Evolutionary conservation across 2,329 filamentous ascomycete genomes (phyloP).

Genomic region (Colletotrichum australisinense): DNA sequence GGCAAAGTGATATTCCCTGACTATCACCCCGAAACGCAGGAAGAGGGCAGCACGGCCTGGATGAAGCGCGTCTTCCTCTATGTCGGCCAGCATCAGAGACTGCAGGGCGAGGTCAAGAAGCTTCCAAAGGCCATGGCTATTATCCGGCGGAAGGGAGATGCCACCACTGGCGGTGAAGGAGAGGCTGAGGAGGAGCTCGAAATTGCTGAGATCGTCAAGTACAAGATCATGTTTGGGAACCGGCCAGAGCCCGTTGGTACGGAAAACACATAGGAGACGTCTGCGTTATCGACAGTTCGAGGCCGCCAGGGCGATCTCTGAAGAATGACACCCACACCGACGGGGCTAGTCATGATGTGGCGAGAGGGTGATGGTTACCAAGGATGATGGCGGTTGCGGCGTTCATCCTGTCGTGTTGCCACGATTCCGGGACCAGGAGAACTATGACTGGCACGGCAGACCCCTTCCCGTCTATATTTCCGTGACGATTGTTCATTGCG

Average conservation of each 20-base stretch:
- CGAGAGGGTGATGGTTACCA: background rate
- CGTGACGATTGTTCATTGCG: background rate
- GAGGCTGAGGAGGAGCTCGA: constrained; percentile 73
- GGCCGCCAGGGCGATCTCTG: background rate
- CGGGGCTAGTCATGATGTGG: background rate
- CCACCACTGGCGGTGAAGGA: constrained; percentile 14
- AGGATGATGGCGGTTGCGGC: background rate
- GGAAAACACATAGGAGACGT: constrained; percentile 40
- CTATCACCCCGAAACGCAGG: constrained; percentile 66
- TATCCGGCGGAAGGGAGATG: constrained; percentile 68
- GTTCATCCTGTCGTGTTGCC: background rate
- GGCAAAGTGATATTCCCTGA: constrained; percentile 84
- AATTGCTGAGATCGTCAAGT: constrained; percentile 87
- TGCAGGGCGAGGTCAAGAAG: constrained; percentile 92
- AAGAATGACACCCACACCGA: background rate
- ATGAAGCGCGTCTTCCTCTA: constrained; percentile 93
- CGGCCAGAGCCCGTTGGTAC: constrained; percentile 86
- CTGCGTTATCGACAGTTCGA: background rate
- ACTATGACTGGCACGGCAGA: background rate
- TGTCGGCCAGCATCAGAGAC: constrained; percentile 87
- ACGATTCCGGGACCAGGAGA: background rate
- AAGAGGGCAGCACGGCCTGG: constrained; percentile 74
- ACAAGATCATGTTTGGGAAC: constrained; percentile 86
- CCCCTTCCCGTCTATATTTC: background rate
- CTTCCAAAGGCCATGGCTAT: constrained; percentile 82